A percentile compares a stretch with the other conserved stretches of the same genome.
These are phyloP conservation scores for Conringia planisiliqua DNA, from an alignment of 345 rosid species.

Conservation along the genomic window DNA sequence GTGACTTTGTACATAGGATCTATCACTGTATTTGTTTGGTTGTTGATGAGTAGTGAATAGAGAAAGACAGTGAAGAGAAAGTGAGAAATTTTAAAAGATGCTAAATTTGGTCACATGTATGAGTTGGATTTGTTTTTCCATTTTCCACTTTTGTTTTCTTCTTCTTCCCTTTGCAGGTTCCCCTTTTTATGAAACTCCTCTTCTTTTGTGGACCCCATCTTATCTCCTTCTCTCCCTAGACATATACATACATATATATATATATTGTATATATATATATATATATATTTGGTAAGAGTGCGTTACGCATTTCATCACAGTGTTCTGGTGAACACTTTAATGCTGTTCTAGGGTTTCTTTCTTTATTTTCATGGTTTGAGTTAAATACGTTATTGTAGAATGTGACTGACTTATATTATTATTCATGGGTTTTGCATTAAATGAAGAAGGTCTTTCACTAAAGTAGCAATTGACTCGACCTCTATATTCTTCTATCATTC, in stretches of 20 bases:
- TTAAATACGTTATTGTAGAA: constrained; percentile 20
- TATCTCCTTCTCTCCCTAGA: constrained; percentile 28
- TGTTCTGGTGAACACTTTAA: constrained; percentile 25
- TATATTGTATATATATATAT: not conserved
- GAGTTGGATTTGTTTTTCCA: constrained; percentile 38
- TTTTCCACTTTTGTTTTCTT: constrained; percentile 45
- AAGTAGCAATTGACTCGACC: constrained; percentile 33
- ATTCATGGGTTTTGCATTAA: constrained; percentile 46
- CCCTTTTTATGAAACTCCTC: constrained; percentile 41
- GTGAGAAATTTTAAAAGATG: constrained; percentile 26
- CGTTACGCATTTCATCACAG: constrained; percentile 21
- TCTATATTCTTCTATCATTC: constrained; percentile 32
- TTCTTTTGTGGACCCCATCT: constrained; percentile 14
- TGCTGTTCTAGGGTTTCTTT: constrained; percentile 32
- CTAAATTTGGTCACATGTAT: constrained; percentile 43
- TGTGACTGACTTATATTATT: constrained; percentile 25
- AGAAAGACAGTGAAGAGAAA: constrained; percentile 32
- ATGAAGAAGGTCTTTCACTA: constrained; percentile 44
- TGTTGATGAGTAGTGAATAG: constrained; percentile 31
- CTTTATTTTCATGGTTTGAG: constrained; percentile 34
- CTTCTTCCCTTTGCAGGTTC: constrained; percentile 35
- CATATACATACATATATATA: not conserved
- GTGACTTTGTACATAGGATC: constrained; percentile 32
- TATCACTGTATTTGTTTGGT: constrained; percentile 34
- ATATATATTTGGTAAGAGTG: constrained; percentile 12